These are phyloP conservation scores for Plasmodium adleri DNA, from an alignment of 169 alveolate species.

Conservation along the genomic window DNA sequence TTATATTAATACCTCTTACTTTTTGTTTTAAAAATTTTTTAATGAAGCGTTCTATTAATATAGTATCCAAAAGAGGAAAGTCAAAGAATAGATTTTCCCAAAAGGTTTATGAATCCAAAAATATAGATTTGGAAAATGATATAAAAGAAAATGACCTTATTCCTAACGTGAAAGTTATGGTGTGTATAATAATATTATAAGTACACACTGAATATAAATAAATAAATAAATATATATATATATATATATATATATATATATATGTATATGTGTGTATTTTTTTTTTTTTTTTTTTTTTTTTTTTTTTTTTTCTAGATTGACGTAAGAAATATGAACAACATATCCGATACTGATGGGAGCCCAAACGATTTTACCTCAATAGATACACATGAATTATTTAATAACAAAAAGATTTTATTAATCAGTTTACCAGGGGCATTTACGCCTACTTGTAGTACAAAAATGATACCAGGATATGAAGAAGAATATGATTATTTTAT, in stretches of 20 bases:
- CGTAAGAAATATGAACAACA: constrained; percentile 14
- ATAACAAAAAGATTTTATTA: constrained; percentile 75
- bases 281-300: neutral
- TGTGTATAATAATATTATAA: neutral
- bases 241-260: neutral
- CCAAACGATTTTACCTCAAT: constrained; percentile 25
- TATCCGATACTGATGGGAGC: neutral
- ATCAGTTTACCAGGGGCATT: constrained; percentile 84
- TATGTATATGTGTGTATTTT: neutral
- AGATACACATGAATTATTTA: constrained; percentile 75
- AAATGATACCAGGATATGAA: constrained; percentile 81
- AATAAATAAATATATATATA: neutral
- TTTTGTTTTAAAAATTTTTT: constrained; percentile 50
- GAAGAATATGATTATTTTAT: constrained; percentile 75
- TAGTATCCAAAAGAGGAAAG: constrained; percentile 49
- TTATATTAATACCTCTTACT: constrained; percentile 17
- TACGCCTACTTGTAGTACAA: constrained; percentile 83
- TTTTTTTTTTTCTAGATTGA: constrained; percentile 32
- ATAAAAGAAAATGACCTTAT: constrained; percentile 71
- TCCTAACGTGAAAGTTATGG: constrained; percentile 76
- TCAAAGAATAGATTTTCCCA: constrained; percentile 23
- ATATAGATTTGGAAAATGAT: constrained; percentile 69
- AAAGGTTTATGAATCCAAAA: constrained; percentile 48
- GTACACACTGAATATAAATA: neutral
- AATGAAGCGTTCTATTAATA: constrained; percentile 16